phyloP scores from a whole-genome alignment of 1,139 yeast species.

The Kodamaea alishanica region DNA sequence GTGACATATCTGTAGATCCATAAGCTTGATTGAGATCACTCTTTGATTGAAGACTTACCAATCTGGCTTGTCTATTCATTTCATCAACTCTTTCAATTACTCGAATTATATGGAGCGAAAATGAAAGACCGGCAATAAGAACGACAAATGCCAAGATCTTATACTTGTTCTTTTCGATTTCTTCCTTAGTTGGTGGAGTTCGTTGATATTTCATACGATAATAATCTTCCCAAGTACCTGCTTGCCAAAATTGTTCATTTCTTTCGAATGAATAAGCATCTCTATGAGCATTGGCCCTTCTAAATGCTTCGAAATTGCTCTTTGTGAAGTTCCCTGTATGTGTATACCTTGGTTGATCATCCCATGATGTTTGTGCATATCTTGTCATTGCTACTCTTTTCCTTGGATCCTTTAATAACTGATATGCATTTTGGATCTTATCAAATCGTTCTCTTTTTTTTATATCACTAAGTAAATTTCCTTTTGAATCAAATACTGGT shows the following conservation, averaged over 20 bases:
- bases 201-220: constrained; percentile 40
- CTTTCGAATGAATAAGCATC: constrained; percentile 27
- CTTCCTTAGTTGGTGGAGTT: constrained; percentile 41
- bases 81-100: constrained; percentile 38
- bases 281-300: constrained; percentile 41
- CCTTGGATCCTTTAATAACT: constrained; percentile 57
- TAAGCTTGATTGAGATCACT: neutral
- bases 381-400: constrained; percentile 33
- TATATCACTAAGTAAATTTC: constrained; percentile 28
- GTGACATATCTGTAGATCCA: constrained; percentile 34
- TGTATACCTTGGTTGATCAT: constrained; percentile 12
- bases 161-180: constrained; percentile 42
- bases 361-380: constrained; percentile 28
- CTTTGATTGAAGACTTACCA: constrained; percentile 47
- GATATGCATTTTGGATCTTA: constrained; percentile 69
- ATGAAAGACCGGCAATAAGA: constrained; percentile 37
- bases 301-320: constrained; percentile 23
- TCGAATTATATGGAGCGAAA: constrained; percentile 43
- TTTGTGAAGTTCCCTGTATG: constrained; percentile 10
- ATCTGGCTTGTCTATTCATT: constrained; percentile 46
- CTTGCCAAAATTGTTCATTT: constrained; percentile 56
- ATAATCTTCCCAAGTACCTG: constrained; percentile 74
- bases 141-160: constrained; percentile 43
- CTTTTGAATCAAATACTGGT: constrained; percentile 24
- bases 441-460: constrained; percentile 63